phyloP scores from a whole-genome alignment of 75 land plant genomes.

The Pinus taeda region DNA sequence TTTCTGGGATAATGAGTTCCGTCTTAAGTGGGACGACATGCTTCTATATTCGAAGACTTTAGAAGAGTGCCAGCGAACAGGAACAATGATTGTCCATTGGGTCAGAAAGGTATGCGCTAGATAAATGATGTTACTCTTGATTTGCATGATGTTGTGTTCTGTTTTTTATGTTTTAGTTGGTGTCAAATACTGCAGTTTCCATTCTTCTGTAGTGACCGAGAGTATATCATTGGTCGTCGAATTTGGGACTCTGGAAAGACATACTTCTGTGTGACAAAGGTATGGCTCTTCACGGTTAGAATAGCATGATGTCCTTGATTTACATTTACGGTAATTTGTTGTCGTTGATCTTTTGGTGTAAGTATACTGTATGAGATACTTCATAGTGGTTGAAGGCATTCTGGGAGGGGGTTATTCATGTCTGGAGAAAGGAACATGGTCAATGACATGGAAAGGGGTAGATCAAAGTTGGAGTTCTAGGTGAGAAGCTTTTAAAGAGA shows the following conservation, averaged over 20 bases:
- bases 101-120: slow-evolving; percentile 61
- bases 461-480: neutral
- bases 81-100: slow-evolving; percentile 86
- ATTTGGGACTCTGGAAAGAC: slow-evolving; percentile 71
- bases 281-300: slow-evolving; percentile 17
- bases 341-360: neutral
- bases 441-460: neutral
- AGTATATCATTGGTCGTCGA: slow-evolving; percentile 83
- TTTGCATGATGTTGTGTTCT: neutral
- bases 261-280: slow-evolving; percentile 92
- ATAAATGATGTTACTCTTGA: neutral
- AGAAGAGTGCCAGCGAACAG: slow-evolving; percentile 72
- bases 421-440: neutral
- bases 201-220: slow-evolving; percentile 93
- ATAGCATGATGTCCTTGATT: neutral
- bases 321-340: neutral
- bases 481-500: neutral
- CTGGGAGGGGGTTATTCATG: neutral
- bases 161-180: neutral
- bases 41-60: slow-evolving; percentile 44
- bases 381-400: neutral
- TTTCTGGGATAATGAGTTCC: slow-evolving; percentile 95
- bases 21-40: slow-evolving; percentile 94
- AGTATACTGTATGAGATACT: neutral
- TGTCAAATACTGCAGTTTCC: slow-evolving; percentile 66